phyloP scores from a whole-genome alignment of 139 green algal genomes.

The Yamagishiella unicocca region DNA sequence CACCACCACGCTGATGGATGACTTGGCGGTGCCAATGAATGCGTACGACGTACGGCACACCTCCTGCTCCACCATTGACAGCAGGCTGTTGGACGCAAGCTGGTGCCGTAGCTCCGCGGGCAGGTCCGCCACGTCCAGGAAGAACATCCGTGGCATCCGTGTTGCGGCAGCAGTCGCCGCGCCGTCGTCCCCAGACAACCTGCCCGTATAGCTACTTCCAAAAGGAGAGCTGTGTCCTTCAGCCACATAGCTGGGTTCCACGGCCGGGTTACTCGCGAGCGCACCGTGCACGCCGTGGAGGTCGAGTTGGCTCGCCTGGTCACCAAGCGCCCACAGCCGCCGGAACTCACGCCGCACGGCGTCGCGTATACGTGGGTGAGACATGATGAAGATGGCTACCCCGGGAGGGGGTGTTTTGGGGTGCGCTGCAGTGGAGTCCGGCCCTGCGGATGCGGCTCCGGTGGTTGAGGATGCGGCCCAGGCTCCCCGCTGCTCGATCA shows the following conservation, averaged over 20 bases:
- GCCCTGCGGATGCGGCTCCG: background rate
- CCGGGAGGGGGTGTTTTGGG: too few relatives aligned
- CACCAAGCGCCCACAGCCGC: background rate
- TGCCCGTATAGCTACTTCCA: too few relatives aligned
- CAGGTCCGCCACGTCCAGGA: too few relatives aligned
- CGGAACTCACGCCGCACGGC: background rate
- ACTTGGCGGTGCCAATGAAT: background rate
- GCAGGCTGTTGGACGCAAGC: background rate
- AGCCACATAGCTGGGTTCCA: too few relatives aligned
- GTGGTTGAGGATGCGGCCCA: background rate
- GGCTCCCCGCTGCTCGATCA: too few relatives aligned
- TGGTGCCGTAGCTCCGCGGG: background rate
- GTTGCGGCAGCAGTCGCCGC: too few relatives aligned
- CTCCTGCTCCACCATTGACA: slow-evolving; percentile 34
- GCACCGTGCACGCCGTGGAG: too few relatives aligned
- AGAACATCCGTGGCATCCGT: too few relatives aligned
- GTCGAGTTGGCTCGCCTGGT: too few relatives aligned
- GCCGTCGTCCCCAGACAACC: too few relatives aligned
- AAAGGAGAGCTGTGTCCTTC: too few relatives aligned
- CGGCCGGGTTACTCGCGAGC: too few relatives aligned
- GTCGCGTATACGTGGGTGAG: slow-evolving; percentile 8
- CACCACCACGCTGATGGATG: background rate
- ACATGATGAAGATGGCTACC: background rate
- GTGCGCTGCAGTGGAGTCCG: background rate
- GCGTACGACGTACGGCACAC: background rate